Evolutionary conservation across 306 rosid genomes (phyloP), one percentile per base, ranked within the genome.

Genomic region (Potentilla sterilis): DNA sequence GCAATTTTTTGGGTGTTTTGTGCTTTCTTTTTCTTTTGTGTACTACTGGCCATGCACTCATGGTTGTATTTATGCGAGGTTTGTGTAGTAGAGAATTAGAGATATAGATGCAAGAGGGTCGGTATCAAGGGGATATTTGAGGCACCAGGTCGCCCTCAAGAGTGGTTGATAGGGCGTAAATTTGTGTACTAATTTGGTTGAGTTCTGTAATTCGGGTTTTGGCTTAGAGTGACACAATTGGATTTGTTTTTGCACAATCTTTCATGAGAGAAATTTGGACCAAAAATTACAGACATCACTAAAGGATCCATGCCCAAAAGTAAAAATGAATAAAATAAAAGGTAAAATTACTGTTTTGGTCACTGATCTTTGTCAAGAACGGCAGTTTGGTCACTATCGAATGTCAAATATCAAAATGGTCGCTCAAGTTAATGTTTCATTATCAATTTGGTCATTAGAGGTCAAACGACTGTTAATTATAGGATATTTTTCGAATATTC

Each of bases 61-160:
- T 81, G 80, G 63, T 54, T n/a, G 58, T 63, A 37, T 16, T 63
- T 43, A 63, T 15, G 68, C 16, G 68, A 63, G 68, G 68, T 63
- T 34, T 34, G 68, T 63, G 22, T 16, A 63, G 12, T 67, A 61
- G 18, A 47, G 43, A 37, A 2, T 37, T 37, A 37, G 40, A 2
- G 40, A 64, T 81, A 38, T 62, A 70, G 38, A 69, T 48, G 80
- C 72, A 52, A 38, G 63, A 70, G 69, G 28, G 34, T 28, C 1
- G 52, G 75, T 7, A 49, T 49, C 70, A 18, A 44, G 70, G 54
- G 78, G 35, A 72, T 15, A 68, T 81, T 46, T 12, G 44, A 46
- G 77, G 34, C 69, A 24, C 69, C 24, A 18, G 69, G 40, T n/a
- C 70, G 52, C 52, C 49, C 79, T 22, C n/a, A 44, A 59, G 43